Evolutionary conservation across 441 rosid species (phyloP), one percentile per base, ranked within the genome.

Genomic region (Biscutella laevigata): DNA sequence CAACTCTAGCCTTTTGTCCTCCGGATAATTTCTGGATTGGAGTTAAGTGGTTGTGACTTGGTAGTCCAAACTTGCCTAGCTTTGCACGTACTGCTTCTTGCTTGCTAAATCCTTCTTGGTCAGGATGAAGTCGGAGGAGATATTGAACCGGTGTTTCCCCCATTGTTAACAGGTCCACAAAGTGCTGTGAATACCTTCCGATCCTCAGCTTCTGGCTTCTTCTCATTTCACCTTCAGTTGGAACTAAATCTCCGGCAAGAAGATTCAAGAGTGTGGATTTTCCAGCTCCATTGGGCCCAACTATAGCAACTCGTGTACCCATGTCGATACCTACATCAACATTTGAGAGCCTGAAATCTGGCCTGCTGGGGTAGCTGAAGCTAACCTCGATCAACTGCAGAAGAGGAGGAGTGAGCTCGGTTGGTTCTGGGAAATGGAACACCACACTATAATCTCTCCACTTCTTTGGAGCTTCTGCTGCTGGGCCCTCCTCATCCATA

Each of bases 241-340:
- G 88, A 71, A 62, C 76, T 67, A 90, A 69, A 73, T 90, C 97
- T 27, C 95, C 95, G 19, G 96, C 94, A 32, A 90, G 83, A 61
- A 90, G 95, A 70, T 87, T 90, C 62, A 90, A 68, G n/a, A 90
- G 70, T 57, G 98, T 87, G 39, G 92, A 86, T 61, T 90, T 90
- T 48, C 95, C 96, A 36, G 98, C 96, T 46, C 98, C 98, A 43
- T 82, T 86, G 15, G 97, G 94, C 58, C 97, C 97, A 49, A 84
- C 89, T 32, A 86, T 86, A 15, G 97, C 97, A 6, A 86, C 94
- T 7, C 95, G 68, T 45, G 97, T 86, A 49, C 94, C 95, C 95
- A 90, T 86, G 73, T 90, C 97, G 45, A 90, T 84, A 48, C 97
- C 97, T 28, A 82, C 90, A 69, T 90, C 97, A 38, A 86, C 84